A percentile compares a stretch with the other conserved stretches of the same genome.
phyloP scores from a whole-genome alignment of 768 basidiomycete genomes.

The Suillus clintonianus region DNA sequence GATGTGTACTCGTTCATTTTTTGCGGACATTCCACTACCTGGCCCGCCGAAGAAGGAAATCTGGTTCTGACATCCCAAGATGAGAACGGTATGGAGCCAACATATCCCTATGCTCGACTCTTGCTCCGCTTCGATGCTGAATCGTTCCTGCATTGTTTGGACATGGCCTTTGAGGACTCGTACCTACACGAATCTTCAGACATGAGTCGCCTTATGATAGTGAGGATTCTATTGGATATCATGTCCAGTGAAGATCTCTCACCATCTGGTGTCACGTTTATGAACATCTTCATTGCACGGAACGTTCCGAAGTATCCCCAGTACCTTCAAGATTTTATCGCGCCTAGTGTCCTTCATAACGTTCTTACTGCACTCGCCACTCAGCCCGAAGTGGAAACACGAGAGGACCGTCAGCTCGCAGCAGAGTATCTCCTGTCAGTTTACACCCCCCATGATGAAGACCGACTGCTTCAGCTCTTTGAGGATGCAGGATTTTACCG shows the following conservation, averaged over 20 bases:
- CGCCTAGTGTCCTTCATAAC: constrained; percentile 59
- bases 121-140: constrained; percentile 90
- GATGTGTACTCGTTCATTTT: constrained; percentile 85
- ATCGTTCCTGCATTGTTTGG: constrained; percentile 89
- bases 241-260: constrained; percentile 53
- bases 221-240: constrained; percentile 85
- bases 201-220: constrained; percentile 76
- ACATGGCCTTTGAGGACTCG: constrained; percentile 92
- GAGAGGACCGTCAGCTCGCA: constrained; percentile 94
- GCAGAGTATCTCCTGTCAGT: constrained; percentile 90
- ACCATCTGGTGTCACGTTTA: constrained; percentile 71
- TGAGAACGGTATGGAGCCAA: constrained; percentile 74
- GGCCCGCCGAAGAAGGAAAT: constrained; percentile 78
- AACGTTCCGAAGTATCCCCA: constrained; percentile 97
- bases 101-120: constrained; percentile 87
- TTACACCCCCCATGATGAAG: constrained; percentile 82
- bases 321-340: constrained; percentile 49
- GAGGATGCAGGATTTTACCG: constrained; percentile 87
- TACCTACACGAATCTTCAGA: constrained; percentile 80
- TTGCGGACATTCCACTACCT: constrained; percentile 73
- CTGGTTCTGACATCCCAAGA: constrained; percentile 77
- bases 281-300: constrained; percentile 94
- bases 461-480: constrained; percentile 68
- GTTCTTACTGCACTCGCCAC: constrained; percentile 79
- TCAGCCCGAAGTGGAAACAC: constrained; percentile 73